These are phyloP conservation scores for Pichia californica DNA, from an alignment of 805 yeast species.

Conservation along the genomic window DNA sequence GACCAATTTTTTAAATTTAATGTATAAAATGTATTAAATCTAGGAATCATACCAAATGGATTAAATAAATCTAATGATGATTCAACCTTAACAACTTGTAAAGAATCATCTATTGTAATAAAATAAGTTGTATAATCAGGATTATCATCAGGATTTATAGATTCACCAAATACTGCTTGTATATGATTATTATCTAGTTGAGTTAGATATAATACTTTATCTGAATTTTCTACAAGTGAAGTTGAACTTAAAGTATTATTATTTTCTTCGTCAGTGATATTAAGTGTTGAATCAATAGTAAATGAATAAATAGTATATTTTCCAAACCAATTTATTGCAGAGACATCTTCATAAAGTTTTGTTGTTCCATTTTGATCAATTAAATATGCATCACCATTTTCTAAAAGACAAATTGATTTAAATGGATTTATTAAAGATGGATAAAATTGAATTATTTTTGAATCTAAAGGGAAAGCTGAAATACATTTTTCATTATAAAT, in stretches of 20 bases:
- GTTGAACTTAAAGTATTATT: not conserved
- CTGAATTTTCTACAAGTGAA: constrained; percentile 4
- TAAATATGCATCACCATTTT: constrained; percentile 3
- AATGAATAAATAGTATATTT: not conserved
- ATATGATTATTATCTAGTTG: constrained; percentile 2
- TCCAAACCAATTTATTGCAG: constrained; percentile 13
- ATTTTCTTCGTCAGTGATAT: not conserved
- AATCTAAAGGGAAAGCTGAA: not conserved
- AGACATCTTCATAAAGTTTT: not conserved
- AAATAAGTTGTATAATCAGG: constrained; percentile 6
- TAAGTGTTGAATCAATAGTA: not conserved
- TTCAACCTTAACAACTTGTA: constrained; percentile 10
- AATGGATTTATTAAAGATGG: constrained; percentile 4
- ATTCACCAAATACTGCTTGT: constrained; percentile 3
- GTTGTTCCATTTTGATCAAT: constrained; percentile 1
- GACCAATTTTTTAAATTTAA: constrained; percentile 37
- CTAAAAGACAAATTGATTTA: constrained; percentile 1
- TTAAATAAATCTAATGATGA: constrained; percentile 5
- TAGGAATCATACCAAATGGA: constrained; percentile 44
- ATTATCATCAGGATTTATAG: not conserved
- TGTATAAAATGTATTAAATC: constrained; percentile 43
- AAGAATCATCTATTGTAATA: no score
- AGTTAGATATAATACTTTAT: constrained; percentile 3
- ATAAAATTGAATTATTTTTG: constrained; percentile 4
- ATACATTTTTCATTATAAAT: constrained; percentile 4